Conservation (phyloP, 2,329 filamentous ascomycete species). For the Penicillium sp. region DNA sequence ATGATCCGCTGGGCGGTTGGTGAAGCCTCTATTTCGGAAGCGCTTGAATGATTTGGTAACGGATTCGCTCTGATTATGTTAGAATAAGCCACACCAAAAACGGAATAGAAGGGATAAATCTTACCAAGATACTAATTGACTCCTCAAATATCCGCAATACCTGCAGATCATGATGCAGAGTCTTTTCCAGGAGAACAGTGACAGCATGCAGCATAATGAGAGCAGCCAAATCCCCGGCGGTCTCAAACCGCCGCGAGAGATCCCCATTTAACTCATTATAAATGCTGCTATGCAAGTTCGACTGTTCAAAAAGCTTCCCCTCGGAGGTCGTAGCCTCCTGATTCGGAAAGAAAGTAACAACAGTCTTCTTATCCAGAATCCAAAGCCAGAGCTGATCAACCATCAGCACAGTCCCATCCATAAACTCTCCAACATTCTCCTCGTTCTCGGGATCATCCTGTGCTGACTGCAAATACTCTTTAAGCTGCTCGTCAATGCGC, state of each 20-base stretch:
- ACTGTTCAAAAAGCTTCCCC: slow-evolving; percentile 45
- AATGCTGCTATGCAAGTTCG: slow-evolving; percentile 62
- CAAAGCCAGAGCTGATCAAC: slow-evolving; percentile 65
- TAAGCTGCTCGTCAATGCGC: slow-evolving; percentile 40
- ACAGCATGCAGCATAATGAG: slow-evolving; percentile 63
- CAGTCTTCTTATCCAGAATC: slow-evolving; percentile 40
- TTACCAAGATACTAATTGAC: slow-evolving; percentile 62
- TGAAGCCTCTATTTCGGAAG: slow-evolving; percentile 60
- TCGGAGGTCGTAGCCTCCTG: slow-evolving; percentile 37
- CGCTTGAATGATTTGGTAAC: slow-evolving; percentile 63
- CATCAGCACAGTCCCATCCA: slow-evolving; percentile 58
- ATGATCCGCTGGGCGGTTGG: slow-evolving; percentile 40
- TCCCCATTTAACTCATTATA: slow-evolving; percentile 68
- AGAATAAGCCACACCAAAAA: background rate
- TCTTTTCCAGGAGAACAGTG: slow-evolving; percentile 60
- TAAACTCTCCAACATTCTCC: slow-evolving; percentile 20
- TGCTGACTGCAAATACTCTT: slow-evolving; percentile 42
- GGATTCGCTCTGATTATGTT: slow-evolving; percentile 54
- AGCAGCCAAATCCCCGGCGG: slow-evolving; percentile 61
- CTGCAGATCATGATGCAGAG: slow-evolving; percentile 61
- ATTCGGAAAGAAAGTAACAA: slow-evolving; percentile 37
- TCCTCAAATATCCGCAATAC: slow-evolving; percentile 67
- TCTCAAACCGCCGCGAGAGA: slow-evolving; percentile 61
- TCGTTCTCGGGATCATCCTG: slow-evolving; percentile 17
- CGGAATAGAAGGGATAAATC: slow-evolving; percentile 1